Base-by-base conservation (phyloP, 2,329 filamentous ascomycete species). In the Aurifilum marmelostoma region DNA sequence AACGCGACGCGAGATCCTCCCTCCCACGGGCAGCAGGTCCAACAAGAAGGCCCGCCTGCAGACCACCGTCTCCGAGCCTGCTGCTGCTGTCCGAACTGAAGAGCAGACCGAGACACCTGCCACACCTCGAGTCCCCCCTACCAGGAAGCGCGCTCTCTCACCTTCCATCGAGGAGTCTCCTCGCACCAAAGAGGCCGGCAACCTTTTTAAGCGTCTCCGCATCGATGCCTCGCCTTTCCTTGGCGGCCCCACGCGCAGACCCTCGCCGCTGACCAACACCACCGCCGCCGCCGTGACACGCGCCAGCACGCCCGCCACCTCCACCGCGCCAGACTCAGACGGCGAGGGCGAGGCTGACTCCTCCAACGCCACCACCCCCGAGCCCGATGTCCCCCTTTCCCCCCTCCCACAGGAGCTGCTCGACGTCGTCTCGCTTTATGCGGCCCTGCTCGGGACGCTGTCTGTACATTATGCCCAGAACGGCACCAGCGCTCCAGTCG, bases 391-490 rank as follows among this genome's bases (percentile, higher is more conserved):
- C 7, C 56, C 74, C 8, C 81, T 90, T 7, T 87, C 85, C 16
- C 76, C 74, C 8, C 81, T 90, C 6, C 87, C 85, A 14, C 76
- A 75, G 24, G 87, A 88, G 73, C 79, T 89, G 54, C 77, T 83
- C 68, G 87, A 91, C 63, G 81, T 93, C 21, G 79, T 92, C 64
- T 81, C 85, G 68, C 82, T 94, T 34, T 88, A 93, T 77, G 82
- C 83, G 54, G 84, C 89, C 14, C 91, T 94, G 73, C 82, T 92
- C 69, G 89, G 89, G 74, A 89, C 91, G 0, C 81, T 93, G 32
- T 85, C 87, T 0, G 80, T 94, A 12, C 90, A 93, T 74, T 85
- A 88, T 70, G 89, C 89, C 1, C 91, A 94, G 78, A 88, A 91
- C 77, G 89, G 90, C 69, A 80, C 82, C 39, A 81, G 84, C 61